These are phyloP conservation scores for Fomitopsis betulina DNA, from an alignment of 1,284 basidiomycete species.

Conservation along the genomic window DNA sequence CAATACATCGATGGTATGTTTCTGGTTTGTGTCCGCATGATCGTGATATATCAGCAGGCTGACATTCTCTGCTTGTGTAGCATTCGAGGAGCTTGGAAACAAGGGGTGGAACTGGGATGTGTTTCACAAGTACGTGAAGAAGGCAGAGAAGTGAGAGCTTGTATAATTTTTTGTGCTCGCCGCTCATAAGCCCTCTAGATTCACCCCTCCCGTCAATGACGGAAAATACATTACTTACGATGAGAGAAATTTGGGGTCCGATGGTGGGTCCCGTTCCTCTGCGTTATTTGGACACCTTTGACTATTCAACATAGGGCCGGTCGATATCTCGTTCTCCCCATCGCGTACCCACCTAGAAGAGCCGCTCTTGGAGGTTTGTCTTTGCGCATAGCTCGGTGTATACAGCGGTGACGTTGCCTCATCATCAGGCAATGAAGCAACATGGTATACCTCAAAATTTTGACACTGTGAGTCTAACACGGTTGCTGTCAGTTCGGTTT, in stretches of 20 bases:
- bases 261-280: not conserved
- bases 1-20: constrained; percentile 28
- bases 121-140: constrained; percentile 30
- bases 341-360: not conserved
- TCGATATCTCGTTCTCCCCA: not conserved
- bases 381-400: too few species aligned
- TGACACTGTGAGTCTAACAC: not conserved
- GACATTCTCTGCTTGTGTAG: constrained; percentile 6
- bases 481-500: too few species aligned
- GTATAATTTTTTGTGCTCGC: not conserved
- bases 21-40: not conserved
- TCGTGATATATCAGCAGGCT: not conserved
- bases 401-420: not conserved
- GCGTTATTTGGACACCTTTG: too few species aligned
- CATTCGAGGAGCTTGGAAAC: constrained; percentile 30
- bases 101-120: constrained; percentile 40
- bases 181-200: not conserved
- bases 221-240: not conserved
- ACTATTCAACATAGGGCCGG: not conserved
- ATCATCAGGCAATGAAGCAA: not conserved
- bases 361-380: not conserved
- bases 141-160: constrained; percentile 26
- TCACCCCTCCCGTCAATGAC: constrained; percentile 1
- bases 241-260: not conserved
- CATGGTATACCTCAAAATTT: not conserved